Base-by-base conservation (phyloP, 768 basidiomycete genomes). In the Tricholoma hemisulphureum region DNA sequence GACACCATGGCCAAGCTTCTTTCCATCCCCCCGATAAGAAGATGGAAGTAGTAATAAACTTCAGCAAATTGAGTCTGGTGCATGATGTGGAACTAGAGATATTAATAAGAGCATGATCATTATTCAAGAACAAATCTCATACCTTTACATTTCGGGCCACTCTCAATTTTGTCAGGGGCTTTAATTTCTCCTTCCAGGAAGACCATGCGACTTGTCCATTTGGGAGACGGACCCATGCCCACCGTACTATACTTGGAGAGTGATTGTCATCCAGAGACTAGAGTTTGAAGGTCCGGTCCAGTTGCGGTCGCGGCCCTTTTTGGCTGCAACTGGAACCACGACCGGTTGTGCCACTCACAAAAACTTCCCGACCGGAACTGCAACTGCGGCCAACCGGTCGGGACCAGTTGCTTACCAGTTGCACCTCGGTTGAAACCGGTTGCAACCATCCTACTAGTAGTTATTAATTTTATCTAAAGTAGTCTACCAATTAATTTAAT, bases 151-250 rank as follows among this genome's bases (percentile, higher is more conserved):
- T 43, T 21, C 32, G 5, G 23, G 51, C 20, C 21, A 31, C 37
- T 37, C 29, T 34, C n/a, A 31, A 6, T n/a, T 52, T 52, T 35
- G 18, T 43, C 18, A 43, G n/a, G n/a, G 51, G 51, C 34, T 43
- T 43, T 21, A 26, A 26, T 9, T 35, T 28, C 34, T 70, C 64
- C 23, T 53, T 63, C 67, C 67, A 70, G 1, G 29, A 21, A 26
- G 61, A 67, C 6, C 60, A 32, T 6, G 63, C 61, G 57, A 68
- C 57, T 53, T 69, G 67, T 8, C 70, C 68, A 59, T 62, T 69
- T 5, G 67, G 67, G 29, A 69, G 60, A 10, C 34, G 51, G n/a
- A 70, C 56, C 3, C 58, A 56, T 7, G 64, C 70, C 66, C 67
- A 71, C 13, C 58, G 11, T 35, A 35, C 34, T 35, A 35, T 35